phyloP scores from a whole-genome alignment of 116 monocot genomes.

The Posidonia oceanica region DNA sequence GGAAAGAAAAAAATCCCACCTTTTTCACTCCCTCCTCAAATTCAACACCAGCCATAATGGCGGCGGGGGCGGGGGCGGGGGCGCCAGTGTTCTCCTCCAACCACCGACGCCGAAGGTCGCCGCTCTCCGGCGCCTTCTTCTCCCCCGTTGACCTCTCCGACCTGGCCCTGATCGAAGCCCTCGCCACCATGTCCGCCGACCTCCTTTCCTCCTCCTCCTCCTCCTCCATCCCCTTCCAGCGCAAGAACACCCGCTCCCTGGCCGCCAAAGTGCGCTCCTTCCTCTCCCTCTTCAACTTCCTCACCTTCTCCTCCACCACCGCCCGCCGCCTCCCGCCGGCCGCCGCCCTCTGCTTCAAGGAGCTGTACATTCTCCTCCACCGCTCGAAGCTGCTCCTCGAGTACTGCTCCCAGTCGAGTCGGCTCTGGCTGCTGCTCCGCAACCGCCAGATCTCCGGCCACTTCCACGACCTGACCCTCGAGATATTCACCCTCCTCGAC shows the following conservation, averaged over 20 bases:
- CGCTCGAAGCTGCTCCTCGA: conserved; percentile 51
- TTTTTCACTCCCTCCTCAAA: too few species aligned
- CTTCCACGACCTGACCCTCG: conserved; percentile 67
- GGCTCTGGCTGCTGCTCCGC: conserved; percentile 49
- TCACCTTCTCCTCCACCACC: conserved; percentile 13
- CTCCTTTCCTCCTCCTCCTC: conserved; percentile 12
- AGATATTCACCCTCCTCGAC: conserved; percentile 68
- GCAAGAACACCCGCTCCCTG: conserved; percentile 32
- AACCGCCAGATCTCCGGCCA: conserved; percentile 38
- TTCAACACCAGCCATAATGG: not conserved
- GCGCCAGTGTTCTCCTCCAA: conserved; percentile 7
- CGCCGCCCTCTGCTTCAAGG: conserved; percentile 41
- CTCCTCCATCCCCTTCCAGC: conserved; percentile 23
- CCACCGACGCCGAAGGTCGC: conserved; percentile 28
- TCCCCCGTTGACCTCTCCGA: conserved; percentile 31
- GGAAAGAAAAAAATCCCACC: too few species aligned
- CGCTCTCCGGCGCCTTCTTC: conserved; percentile 43
- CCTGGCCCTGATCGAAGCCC: conserved; percentile 23
- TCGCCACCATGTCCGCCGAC: conserved; percentile 19
- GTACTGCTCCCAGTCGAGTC: conserved; percentile 50
- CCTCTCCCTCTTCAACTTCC: conserved; percentile 18
- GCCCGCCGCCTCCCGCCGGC: conserved; percentile 2
- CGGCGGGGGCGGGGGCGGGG: conserved; percentile 1
- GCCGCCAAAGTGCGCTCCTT: conserved; percentile 32
- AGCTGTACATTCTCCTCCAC: conserved; percentile 65